Base-by-base conservation (phyloP, 2,329 filamentous ascomycete genomes). In the Aspergillus pseudoviridinutans region DNA sequence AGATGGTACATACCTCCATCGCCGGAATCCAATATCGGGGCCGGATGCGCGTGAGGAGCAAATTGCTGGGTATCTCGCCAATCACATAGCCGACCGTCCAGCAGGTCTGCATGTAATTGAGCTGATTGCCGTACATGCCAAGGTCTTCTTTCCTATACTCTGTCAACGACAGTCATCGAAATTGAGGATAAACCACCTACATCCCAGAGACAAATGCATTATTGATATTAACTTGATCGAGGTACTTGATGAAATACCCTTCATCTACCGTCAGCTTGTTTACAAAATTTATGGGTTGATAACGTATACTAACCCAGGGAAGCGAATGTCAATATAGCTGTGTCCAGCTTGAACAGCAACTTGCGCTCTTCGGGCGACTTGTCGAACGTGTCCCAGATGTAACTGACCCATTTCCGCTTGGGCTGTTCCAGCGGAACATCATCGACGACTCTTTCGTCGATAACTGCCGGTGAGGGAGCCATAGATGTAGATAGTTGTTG, bases 71-170 rank as follows among this genome's bases (percentile, higher is more conserved):
- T 12, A 82, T 75, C 55, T 82, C 73, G 3, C 79, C 79, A 51
- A 87, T 74, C 0, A 84, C 80, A 61, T 87, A 87, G 8, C 85
- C 85, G 0, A 83, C 78, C 0, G 82, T 86, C 76, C 84, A 87
- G 28, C 78, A 79, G 0, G 82, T 80, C 52, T 83, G 75, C 71
- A 82, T 80, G 54, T 80, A 80, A 53, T 85, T 84, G 32, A 85
- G 73, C 55, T 86, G 73, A 60, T 85, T 85, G 1, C 77, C 76
- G 49, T 80, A 78, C 22, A 85, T 68, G 1, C 72, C 66, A 0
- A 85, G 69, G 54, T 84, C 82, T 62, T 83, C 79, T 65, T 83
- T 78, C 80, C 76, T 78, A 20, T 12, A 3, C 27, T 38, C 22
- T 10, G 46, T 58, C 38, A 60, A 41, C 7, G 41, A 53, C n/a